These are phyloP conservation scores for Populus davidiana DNA, from an alignment of 345 rosid species.

Conservation along the genomic window DNA sequence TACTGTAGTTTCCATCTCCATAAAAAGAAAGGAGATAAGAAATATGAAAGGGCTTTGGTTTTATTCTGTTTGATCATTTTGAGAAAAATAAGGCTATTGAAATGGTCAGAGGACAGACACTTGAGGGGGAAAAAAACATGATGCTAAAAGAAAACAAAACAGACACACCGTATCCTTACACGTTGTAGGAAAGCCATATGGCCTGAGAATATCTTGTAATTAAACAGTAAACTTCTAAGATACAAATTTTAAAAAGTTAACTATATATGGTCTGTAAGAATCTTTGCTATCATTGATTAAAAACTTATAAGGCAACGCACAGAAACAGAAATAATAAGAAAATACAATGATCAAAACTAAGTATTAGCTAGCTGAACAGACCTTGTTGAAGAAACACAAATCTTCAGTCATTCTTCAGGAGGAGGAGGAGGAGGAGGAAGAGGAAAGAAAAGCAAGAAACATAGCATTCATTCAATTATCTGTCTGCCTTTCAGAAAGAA, in stretches of 20 bases:
- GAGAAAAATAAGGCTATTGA: slow-evolving; percentile 36
- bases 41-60: background rate
- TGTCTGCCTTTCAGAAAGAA: too few relatives aligned
- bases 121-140: background rate
- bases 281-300: too few relatives aligned
- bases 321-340: background rate
- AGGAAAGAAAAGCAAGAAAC: background rate
- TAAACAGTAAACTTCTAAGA: too few relatives aligned
- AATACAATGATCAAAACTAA: background rate
- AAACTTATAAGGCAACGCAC: too few relatives aligned
- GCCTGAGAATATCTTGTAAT: too few relatives aligned
- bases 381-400: slow-evolving; percentile 1
- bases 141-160: background rate
- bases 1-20: slow-evolving; percentile 33
- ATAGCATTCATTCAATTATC: too few relatives aligned
- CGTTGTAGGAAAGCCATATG: too few relatives aligned
- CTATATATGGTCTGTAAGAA: too few relatives aligned
- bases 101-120: slow-evolving; percentile 21
- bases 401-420: slow-evolving; percentile 3
- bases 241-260: too few relatives aligned
- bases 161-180: background rate
- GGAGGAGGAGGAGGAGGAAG: background rate
- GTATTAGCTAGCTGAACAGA: background rate
- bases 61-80: background rate
- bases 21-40: slow-evolving; percentile 8